A percentile compares a stretch with the other conserved stretches of the same genome.
phyloP scores from a whole-genome alignment of 148 eudicot genomes.

The Heliosperma pusillum region DNA sequence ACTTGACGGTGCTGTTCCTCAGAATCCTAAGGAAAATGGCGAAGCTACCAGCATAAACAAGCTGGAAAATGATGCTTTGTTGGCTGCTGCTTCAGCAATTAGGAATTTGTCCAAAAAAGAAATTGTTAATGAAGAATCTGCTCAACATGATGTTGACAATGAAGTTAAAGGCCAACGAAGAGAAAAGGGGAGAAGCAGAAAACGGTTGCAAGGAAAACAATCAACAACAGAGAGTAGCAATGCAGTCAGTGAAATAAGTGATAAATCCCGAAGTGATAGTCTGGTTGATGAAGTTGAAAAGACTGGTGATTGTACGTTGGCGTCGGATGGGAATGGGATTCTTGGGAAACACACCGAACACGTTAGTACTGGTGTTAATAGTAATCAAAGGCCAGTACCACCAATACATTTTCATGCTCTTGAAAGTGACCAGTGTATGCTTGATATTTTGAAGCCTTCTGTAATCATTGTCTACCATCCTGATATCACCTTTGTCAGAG shows the following conservation, averaged over 20 bases:
- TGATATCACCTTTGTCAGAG: slow-evolving; percentile 91
- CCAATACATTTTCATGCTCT: slow-evolving; percentile 81
- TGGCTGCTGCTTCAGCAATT: slow-evolving; percentile 78
- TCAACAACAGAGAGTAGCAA: slow-evolving; percentile 24
- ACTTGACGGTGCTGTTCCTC: slow-evolving; percentile 67
- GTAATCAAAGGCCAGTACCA: slow-evolving; percentile 45
- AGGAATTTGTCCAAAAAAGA: slow-evolving; percentile 46
- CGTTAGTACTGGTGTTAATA: slow-evolving; percentile 22
- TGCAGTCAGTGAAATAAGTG: slow-evolving; percentile 31
- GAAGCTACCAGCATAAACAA: slow-evolving; percentile 69
- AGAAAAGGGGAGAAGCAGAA: slow-evolving; percentile 42
- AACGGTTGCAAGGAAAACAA: slow-evolving; percentile 20
- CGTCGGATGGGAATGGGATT: slow-evolving; percentile 33
- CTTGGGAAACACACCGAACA: slow-evolving; percentile 49
- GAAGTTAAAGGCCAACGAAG: slow-evolving; percentile 36
- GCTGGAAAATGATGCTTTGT: slow-evolving; percentile 78
- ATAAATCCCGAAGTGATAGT: slow-evolving; percentile 27
- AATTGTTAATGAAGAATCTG: slow-evolving; percentile 35
- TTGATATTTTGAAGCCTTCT: slow-evolving; percentile 81
- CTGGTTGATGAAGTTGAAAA: slow-evolving; percentile 26
- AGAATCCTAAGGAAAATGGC: slow-evolving; percentile 51
- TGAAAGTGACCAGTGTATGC: slow-evolving; percentile 63
- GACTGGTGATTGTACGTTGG: slow-evolving; percentile 18
- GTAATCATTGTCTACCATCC: slow-evolving; percentile 81
- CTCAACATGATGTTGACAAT: slow-evolving; percentile 25